Evolutionary conservation across 371 early-diverging fungal species (phyloP).

Genomic region (Syncephalis plumigaleata): DNA sequence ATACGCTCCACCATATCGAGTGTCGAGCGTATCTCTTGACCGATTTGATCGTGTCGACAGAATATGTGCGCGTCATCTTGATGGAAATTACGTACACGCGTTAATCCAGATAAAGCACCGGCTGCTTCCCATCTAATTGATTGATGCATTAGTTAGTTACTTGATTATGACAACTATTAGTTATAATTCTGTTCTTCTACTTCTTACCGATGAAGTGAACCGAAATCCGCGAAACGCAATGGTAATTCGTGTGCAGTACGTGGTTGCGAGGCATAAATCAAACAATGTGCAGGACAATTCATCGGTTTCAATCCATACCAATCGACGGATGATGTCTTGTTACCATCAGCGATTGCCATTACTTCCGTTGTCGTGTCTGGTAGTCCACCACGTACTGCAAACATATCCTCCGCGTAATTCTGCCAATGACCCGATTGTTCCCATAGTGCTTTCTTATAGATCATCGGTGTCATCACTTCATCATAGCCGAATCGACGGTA

Average conservation of each 20-base stretch:
- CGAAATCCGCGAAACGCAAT: conserved; percentile 97
- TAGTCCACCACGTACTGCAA: conserved; percentile 60
- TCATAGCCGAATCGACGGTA: conserved; percentile 66
- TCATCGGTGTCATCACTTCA: conserved; percentile 94
- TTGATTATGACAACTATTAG: too few relatives aligned
- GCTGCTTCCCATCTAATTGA: conserved; percentile 75
- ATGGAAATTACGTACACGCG: conserved; percentile 98
- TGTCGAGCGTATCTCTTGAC: conserved; percentile 58
- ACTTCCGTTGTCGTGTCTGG: conserved; percentile 5
- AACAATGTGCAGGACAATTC: conserved; percentile 99
- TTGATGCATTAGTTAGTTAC: not conserved
- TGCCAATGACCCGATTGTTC: conserved; percentile 97
- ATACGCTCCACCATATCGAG: conserved; percentile 80
- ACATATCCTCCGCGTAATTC: conserved; percentile 99
- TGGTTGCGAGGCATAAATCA: conserved; percentile 89
- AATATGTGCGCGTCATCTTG: conserved; percentile 99
- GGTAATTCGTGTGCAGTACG: conserved; percentile 96
- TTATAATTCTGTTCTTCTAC: not conserved
- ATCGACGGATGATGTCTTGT: too few relatives aligned
- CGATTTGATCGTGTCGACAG: conserved; percentile 73
- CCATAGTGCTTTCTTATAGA: conserved; percentile 95
- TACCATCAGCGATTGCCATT: conserved; percentile 22
- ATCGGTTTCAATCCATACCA: conserved; percentile 97
- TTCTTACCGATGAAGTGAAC: conserved; percentile 80
- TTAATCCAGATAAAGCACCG: conserved; percentile 94